Conservation (phyloP, 441 rosid genomes). For the Mallotus japonicus region DNA sequence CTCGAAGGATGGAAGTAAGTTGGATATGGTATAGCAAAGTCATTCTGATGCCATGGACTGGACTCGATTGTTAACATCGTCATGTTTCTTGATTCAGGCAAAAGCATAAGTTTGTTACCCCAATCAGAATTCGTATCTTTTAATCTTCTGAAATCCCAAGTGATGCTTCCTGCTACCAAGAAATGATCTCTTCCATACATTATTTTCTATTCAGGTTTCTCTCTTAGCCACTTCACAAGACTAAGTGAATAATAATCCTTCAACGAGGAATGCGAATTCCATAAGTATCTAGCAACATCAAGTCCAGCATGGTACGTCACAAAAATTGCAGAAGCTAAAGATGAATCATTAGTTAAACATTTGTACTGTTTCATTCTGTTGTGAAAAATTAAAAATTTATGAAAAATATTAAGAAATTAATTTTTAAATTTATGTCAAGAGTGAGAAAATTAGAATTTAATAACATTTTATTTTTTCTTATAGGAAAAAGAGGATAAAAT, state of each 20-base stretch:
- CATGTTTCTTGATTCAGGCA: constrained; percentile 69
- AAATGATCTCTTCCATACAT: constrained; percentile 76
- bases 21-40: constrained; percentile 78
- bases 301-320: constrained; percentile 76
- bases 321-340: constrained; percentile 63
- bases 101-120: constrained; percentile 72
- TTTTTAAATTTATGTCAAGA: too few species aligned
- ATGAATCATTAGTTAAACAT: constrained; percentile 65
- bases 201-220: constrained; percentile 66
- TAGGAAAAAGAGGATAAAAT: too few species aligned
- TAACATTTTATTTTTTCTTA: too few species aligned
- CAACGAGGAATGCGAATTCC: constrained; percentile 49
- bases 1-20: constrained; percentile 80
- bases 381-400: too few species aligned
- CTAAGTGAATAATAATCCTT: constrained; percentile 51
- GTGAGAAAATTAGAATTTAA: too few species aligned
- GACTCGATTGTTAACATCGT: constrained; percentile 69
- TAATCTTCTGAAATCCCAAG: constrained; percentile 82
- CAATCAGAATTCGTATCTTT: constrained; percentile 47
- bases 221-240: constrained; percentile 59
- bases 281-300: constrained; percentile 66
- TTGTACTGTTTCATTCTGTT: constrained; percentile 72
- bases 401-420: too few species aligned
- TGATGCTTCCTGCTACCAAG: constrained; percentile 76
- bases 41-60: constrained; percentile 65